Evolutionary conservation across 345 rosid genomes (phyloP), one percentile per base, ranked within the genome.

Genomic region (Balakata baccata): DNA sequence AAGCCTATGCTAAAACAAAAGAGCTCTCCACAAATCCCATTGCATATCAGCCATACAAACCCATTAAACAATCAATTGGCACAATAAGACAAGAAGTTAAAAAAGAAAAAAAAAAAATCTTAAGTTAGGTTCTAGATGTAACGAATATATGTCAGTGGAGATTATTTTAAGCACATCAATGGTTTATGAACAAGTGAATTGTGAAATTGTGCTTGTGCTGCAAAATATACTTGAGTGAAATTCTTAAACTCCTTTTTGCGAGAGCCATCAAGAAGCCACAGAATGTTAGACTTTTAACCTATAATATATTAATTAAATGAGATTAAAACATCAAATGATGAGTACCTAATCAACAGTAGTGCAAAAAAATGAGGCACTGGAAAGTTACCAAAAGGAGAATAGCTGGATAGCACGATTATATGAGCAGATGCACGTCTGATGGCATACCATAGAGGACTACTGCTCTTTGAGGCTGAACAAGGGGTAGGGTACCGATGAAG

Each of bases 371-470:
- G 62, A 74, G 74, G 39, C 52, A 38, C 25, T 23, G 41, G 46
- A 65, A 80, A 78, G 18, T 88, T 92, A 95, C 98, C 98, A 74
- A 87, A 95, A 51, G 99, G 85, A 59, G 99, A 95, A 86, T 95
- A 95, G 89, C 98, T 90, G 66, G 98, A 95, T 79, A 92, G 85
- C 79, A 89, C 93, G 72, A 95, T 91, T 72, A 95, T 88, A 80
- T 92, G 99, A 65, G 97, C 96, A 6, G 98, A 95, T 43, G 98
- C 99, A 65, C 96, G 91, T 81, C 92, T 88, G 75, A 95, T 68
- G 39, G 98, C 90, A 72, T 95, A 91, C 92, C 94, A 95, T 39
- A 95, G 88, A 74, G 99, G 96, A 75, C 60, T 87, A 80, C 82
- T 95, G 77, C 98, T 95, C 69, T 85, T 72, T 38, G 98, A 88